Conservation (phyloP, 441 rosid species). For the Adansonia madagascariensis region DNA sequence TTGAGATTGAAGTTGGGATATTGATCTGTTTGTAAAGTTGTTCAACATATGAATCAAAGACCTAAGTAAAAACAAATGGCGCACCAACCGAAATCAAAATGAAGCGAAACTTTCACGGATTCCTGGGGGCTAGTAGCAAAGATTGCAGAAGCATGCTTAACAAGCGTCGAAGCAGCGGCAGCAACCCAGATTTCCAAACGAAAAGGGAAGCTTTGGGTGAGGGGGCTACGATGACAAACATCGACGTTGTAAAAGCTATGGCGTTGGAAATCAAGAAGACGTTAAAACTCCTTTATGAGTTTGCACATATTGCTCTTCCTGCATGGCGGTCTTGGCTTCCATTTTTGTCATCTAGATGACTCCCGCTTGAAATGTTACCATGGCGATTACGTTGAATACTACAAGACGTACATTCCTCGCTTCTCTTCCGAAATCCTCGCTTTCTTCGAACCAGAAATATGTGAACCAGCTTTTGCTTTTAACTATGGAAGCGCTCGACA, state of each 20-base stretch:
- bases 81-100: constrained; percentile 1
- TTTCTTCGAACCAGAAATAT: too few species aligned
- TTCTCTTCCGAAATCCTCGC: too few species aligned
- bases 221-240: constrained; percentile 29
- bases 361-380: too few species aligned
- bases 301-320: too few species aligned
- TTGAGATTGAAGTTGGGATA: not conserved
- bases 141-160: constrained; percentile 24
- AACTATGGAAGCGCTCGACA: too few species aligned
- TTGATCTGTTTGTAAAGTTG: not conserved
- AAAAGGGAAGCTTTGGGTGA: constrained; percentile 32
- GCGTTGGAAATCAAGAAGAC: constrained; percentile 20
- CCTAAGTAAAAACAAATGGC: not conserved
- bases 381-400: too few species aligned
- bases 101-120: constrained; percentile 19
- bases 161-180: constrained; percentile 20
- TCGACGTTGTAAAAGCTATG: constrained; percentile 34
- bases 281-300: too few species aligned
- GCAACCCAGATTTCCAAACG: constrained; percentile 32
- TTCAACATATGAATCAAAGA: not conserved
- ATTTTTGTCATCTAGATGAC: too few species aligned
- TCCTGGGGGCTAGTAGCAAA: not conserved
- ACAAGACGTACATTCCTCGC: too few species aligned
- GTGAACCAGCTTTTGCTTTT: too few species aligned
- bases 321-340: too few species aligned